A percentile compares a stretch with the other conserved stretches of the same genome.
Conservation (phyloP, 2,329 filamentous ascomycete species). For the Penicillium sp. region DNA sequence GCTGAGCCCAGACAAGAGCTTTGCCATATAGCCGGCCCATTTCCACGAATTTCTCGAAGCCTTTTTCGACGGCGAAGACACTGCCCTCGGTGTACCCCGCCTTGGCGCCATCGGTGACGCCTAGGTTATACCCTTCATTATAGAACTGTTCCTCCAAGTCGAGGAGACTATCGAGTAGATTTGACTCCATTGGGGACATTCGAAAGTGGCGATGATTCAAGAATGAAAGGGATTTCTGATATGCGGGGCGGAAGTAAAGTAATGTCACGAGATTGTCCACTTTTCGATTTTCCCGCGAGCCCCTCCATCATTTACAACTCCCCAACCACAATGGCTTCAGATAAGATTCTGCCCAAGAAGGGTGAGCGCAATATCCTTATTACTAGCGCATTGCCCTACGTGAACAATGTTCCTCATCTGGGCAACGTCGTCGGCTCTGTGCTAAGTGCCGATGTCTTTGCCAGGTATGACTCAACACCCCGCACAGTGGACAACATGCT, state of each 20-base stretch:
- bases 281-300: conserved; percentile 62
- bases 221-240: conserved; percentile 19
- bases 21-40: conserved; percentile 73
- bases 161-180: conserved; percentile 54
- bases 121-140: conserved; percentile 71
- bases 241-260: conserved; percentile 17
- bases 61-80: conserved; percentile 83
- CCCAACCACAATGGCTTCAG: conserved; percentile 26
- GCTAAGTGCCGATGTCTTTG: conserved; percentile 81
- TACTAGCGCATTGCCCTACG: conserved; percentile 86
- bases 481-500: conserved; percentile 45
- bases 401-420: conserved; percentile 73
- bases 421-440: conserved; percentile 86
- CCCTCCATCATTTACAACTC: conserved; percentile 24
- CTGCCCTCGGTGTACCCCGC: conserved; percentile 84
- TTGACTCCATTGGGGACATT: conserved; percentile 34
- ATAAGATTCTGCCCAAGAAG: conserved; percentile 56
- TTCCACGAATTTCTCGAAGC: conserved; percentile 85
- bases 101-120: conserved; percentile 66
- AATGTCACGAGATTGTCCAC: conserved; percentile 24
- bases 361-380: conserved; percentile 84
- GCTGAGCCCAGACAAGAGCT: conserved; percentile 76
- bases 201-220: conserved; percentile 6
- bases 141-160: conserved; percentile 68
- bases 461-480: conserved; percentile 46